A percentile compares a stretch with the other conserved stretches of the same genome.
Evolutionary conservation across 2,329 filamentous ascomycete species (phyloP).

Genomic region (Penicillium sp.): DNA sequence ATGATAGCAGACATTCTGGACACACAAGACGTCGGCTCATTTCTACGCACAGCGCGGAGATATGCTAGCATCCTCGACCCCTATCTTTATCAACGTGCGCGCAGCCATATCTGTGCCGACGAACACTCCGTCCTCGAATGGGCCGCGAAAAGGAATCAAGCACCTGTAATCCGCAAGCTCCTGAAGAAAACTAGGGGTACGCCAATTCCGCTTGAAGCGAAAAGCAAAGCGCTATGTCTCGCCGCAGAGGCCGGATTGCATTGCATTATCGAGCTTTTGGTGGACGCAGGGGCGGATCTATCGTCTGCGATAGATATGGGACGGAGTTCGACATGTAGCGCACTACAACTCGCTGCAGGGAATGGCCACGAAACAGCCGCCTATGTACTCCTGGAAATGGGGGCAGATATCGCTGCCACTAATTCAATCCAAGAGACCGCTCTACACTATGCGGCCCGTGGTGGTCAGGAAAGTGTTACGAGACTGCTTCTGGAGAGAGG

Average conservation of each 20-base stretch:
- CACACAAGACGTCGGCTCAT: not conserved
- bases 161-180: constrained; percentile 1
- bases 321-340: not conserved
- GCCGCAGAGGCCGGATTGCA: constrained; percentile 1
- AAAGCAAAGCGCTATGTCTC: constrained; percentile 1
- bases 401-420: not conserved
- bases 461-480: not conserved
- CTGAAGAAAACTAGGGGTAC: not conserved
- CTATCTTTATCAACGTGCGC: constrained; percentile 1
- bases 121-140: not conserved
- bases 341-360: not conserved
- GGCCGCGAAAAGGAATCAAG: constrained; percentile 2
- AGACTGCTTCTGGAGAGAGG: constrained; percentile 1
- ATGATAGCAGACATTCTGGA: constrained; percentile 2
- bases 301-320: constrained; percentile 4
- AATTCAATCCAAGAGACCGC: constrained; percentile 1
- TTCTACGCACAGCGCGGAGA: constrained; percentile 2
- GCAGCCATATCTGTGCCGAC: constrained; percentile 1
- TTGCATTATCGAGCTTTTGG: constrained; percentile 2
- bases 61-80: constrained; percentile 1
- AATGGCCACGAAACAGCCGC: not conserved
- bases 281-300: constrained; percentile 1
- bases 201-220: constrained; percentile 1
- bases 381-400: not conserved
- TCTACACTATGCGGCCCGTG: not conserved